These are phyloP conservation scores for Cytospora piceae DNA, from an alignment of 2,329 filamentous ascomycete genomes.

Conservation along the genomic window DNA sequence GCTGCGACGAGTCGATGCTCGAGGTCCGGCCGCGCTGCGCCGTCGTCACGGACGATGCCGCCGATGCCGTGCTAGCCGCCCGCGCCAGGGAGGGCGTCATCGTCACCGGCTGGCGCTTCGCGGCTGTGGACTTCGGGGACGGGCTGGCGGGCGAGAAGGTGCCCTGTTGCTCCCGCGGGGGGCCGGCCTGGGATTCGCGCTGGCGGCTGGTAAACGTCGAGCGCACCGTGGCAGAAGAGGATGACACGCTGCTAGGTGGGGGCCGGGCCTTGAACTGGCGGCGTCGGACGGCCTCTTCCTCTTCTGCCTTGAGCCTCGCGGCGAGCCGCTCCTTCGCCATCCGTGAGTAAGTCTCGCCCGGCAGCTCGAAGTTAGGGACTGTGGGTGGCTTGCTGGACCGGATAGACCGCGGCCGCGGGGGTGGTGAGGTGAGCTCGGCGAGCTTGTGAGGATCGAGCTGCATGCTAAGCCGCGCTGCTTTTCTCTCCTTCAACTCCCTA, in stretches of 20 bases:
- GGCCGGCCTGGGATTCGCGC: conserved; percentile 23
- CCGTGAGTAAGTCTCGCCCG: conserved; percentile 63
- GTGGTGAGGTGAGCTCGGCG: conserved; percentile 43
- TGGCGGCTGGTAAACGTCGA: conserved; percentile 58
- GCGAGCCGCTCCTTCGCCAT: conserved; percentile 60
- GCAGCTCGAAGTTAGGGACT: conserved; percentile 63
- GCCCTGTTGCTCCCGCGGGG: conserved; percentile 15
- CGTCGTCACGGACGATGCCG: conserved; percentile 27
- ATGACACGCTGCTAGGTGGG: conserved; percentile 49
- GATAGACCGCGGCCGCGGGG: conserved; percentile 47
- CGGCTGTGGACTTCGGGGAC: conserved; percentile 28
- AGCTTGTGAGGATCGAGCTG: conserved; percentile 43
- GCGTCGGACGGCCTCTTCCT: conserved; percentile 60
- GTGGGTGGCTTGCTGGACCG: conserved; percentile 58
- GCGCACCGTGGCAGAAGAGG: conserved; percentile 49
- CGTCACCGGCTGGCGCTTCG: conserved; percentile 27
- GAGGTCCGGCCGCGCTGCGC: conserved; percentile 36
- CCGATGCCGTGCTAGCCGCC: conserved; percentile 31
- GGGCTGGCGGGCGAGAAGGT: conserved; percentile 22
- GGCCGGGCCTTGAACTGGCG: conserved; percentile 69
- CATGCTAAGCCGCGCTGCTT: conserved; percentile 56
- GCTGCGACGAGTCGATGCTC: conserved; percentile 36
- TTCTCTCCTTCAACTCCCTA: conserved; percentile 59
- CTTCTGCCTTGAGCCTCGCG: conserved; percentile 57
- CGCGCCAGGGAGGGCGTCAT: conserved; percentile 24